A percentile compares a stretch with the other conserved stretches of the same genome.
Conservation (phyloP, 2,329 filamentous ascomycete genomes). For the Nigrograna mackinnonii region DNA sequence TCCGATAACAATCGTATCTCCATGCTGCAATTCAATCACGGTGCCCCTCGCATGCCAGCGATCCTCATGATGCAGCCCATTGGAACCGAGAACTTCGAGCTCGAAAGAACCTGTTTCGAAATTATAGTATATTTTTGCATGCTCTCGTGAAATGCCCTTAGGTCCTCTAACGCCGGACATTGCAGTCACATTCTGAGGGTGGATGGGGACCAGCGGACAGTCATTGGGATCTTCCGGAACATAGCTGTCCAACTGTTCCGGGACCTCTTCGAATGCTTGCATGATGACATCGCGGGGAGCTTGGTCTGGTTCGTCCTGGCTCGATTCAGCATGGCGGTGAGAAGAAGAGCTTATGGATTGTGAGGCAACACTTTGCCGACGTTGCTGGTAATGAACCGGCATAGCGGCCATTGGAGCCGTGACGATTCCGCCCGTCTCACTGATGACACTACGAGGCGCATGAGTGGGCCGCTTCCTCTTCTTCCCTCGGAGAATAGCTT, state of each 20-base stretch:
- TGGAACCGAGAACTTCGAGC: constrained; percentile 64
- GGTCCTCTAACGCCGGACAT: constrained; percentile 61
- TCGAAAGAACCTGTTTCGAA: constrained; percentile 66
- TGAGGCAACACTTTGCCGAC: constrained; percentile 40
- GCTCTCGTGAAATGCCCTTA: constrained; percentile 73
- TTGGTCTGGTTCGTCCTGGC: constrained; percentile 31
- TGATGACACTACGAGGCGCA: constrained; percentile 63
- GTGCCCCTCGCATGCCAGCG: constrained; percentile 20
- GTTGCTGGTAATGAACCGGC: constrained; percentile 38
- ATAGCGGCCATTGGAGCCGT: constrained; percentile 34
- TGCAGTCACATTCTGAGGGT: constrained; percentile 56
- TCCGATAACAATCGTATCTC: constrained; percentile 72
- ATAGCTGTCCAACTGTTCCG: constrained; percentile 59
- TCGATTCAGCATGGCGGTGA: constrained; percentile 37
- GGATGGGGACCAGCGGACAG: constrained; percentile 71
- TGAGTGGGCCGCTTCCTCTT: constrained; percentile 56
- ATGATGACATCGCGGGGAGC: constrained; percentile 39
- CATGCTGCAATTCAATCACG: constrained; percentile 59
- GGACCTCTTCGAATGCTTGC: constrained; percentile 37
- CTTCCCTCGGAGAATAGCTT: constrained; percentile 35
- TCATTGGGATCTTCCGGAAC: constrained; percentile 62
- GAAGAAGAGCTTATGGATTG: constrained; percentile 58
- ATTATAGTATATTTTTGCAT: constrained; percentile 74
- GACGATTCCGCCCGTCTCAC: constrained; percentile 70
- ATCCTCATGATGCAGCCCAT: constrained; percentile 61